These are phyloP conservation scores for Dactylellina sp. DNA, from an alignment of 2,329 filamentous ascomycete species.

Conservation along the genomic window DNA sequence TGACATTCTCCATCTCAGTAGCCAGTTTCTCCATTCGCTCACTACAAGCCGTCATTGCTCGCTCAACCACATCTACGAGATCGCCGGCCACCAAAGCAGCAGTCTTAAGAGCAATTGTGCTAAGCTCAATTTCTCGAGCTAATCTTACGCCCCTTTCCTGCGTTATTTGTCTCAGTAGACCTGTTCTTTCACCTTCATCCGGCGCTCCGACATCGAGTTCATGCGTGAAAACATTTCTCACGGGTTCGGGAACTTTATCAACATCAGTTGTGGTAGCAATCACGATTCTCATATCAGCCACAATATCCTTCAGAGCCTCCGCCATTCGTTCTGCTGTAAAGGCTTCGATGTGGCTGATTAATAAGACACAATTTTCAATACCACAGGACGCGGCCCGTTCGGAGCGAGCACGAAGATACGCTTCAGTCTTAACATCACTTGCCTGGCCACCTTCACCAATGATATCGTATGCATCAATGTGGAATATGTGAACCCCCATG, in stretches of 20 bases:
- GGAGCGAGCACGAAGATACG: conserved; percentile 84
- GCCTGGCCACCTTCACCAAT: conserved; percentile 89
- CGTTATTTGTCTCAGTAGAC: conserved; percentile 82
- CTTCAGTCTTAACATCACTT: conserved; percentile 93
- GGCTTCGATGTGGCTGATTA: conserved; percentile 91
- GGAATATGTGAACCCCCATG: conserved; percentile 88
- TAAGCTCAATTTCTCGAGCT: conserved; percentile 84
- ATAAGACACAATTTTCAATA: conserved; percentile 80
- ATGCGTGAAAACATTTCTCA: conserved; percentile 91
- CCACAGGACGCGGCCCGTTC: conserved; percentile 92
- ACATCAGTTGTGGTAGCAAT: conserved; percentile 95
- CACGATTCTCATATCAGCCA: conserved; percentile 82
- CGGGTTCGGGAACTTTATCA: conserved; percentile 86
- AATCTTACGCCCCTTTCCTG: conserved; percentile 80
- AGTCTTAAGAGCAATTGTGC: conserved; percentile 89
- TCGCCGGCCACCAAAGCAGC: conserved; percentile 95
- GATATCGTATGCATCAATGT: conserved; percentile 92
- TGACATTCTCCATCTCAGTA: conserved; percentile 67
- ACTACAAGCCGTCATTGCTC: conserved; percentile 81
- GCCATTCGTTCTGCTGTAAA: conserved; percentile 90
- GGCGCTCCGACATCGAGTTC: conserved; percentile 94
- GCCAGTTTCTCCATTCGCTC: conserved; percentile 81
- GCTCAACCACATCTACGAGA: conserved; percentile 91
- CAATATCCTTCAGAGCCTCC: conserved; percentile 82
- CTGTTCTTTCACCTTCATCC: conserved; percentile 90